These are phyloP conservation scores for Thielaviopsis ethacetica DNA, from an alignment of 2,329 filamentous ascomycete genomes.

Conservation along the genomic window DNA sequence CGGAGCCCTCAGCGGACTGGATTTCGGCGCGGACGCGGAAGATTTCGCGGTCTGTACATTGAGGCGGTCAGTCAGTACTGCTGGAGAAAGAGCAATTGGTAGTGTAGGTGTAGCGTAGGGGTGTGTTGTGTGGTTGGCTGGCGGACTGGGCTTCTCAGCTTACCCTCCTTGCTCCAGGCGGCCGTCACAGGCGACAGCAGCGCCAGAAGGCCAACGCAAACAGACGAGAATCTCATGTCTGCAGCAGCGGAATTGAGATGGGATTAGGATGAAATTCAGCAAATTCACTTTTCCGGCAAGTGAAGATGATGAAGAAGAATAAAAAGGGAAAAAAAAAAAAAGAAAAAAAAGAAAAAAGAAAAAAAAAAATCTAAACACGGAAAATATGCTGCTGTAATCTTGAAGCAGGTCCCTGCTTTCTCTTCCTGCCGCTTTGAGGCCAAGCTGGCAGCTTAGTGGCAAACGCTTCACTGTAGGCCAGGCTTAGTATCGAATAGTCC, in stretches of 20 bases:
- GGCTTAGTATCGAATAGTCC: too few species aligned
- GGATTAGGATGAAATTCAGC: neutral
- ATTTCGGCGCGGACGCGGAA: slow-evolving; percentile 90
- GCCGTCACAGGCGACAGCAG: slow-evolving; percentile 49
- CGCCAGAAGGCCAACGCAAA: slow-evolving; percentile 53
- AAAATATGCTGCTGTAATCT: slow-evolving; percentile 17
- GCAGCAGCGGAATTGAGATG: neutral
- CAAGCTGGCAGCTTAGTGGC: slow-evolving; percentile 3
- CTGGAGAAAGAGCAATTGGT: neutral
- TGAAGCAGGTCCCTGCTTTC: neutral
- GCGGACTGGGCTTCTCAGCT: slow-evolving; percentile 15
- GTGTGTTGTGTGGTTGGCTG: neutral
- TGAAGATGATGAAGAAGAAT: slow-evolving; percentile 1
- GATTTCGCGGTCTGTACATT: slow-evolving; percentile 71
- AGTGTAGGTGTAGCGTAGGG: neutral
- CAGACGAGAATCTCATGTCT: slow-evolving; percentile 51
- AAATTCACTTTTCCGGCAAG: slow-evolving; percentile 17
- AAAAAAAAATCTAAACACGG: slow-evolving; percentile 14
- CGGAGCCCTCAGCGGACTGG: slow-evolving; percentile 53
- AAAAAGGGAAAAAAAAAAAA: neutral
- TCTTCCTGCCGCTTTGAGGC: slow-evolving; percentile 1
- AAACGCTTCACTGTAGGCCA: too few species aligned
- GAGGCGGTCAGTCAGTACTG: too few species aligned
- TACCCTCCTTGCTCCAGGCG: slow-evolving; percentile 80
- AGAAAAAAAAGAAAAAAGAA: neutral